Conservation (phyloP, 805 yeast genomes). For the Candida ficus region DNA sequence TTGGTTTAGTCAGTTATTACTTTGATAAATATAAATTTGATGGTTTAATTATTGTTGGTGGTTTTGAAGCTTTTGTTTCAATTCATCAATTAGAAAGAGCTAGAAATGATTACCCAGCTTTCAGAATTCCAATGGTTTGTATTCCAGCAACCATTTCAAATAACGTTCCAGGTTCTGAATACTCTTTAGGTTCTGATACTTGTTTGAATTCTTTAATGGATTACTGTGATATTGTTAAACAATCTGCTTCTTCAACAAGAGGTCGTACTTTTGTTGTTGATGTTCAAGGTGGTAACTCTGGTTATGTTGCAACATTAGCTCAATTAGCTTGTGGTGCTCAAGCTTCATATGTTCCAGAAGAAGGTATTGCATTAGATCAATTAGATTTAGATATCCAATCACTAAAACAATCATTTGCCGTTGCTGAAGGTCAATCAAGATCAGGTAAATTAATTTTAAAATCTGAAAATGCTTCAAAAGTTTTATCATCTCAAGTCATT, state of each 20-base stretch:
- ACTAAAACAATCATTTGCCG: slow-evolving; percentile 53
- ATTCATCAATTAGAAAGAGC: slow-evolving; percentile 60
- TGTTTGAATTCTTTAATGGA: slow-evolving; percentile 65
- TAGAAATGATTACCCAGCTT: slow-evolving; percentile 58
- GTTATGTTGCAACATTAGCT: slow-evolving; percentile 66
- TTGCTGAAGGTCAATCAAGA: slow-evolving; percentile 58
- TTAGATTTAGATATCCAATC: slow-evolving; percentile 61
- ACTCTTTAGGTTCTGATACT: slow-evolving; percentile 71
- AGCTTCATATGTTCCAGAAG: slow-evolving; percentile 75
- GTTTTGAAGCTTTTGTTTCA: slow-evolving; percentile 76
- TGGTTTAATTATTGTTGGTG: slow-evolving; percentile 74
- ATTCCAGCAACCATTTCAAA: slow-evolving; percentile 79
- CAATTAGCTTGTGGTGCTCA: slow-evolving; percentile 69
- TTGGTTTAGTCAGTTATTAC: slow-evolving; percentile 67
- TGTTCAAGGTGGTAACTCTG: slow-evolving; percentile 83
- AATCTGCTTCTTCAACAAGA: slow-evolving; percentile 74
- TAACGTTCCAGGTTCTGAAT: slow-evolving; percentile 80
- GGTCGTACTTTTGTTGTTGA: slow-evolving; percentile 77
- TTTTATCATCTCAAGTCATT: slow-evolving; percentile 60
- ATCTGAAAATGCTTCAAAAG: slow-evolving; percentile 66
- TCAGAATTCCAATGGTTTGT: slow-evolving; percentile 71
- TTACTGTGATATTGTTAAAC: slow-evolving; percentile 76
- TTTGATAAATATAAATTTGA: slow-evolving; percentile 64
- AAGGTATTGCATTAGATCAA: slow-evolving; percentile 53
- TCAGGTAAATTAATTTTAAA: slow-evolving; percentile 67